These are phyloP conservation scores for Lactarius akahatsu DNA, from an alignment of 768 basidiomycete genomes.

Conservation along the genomic window DNA sequence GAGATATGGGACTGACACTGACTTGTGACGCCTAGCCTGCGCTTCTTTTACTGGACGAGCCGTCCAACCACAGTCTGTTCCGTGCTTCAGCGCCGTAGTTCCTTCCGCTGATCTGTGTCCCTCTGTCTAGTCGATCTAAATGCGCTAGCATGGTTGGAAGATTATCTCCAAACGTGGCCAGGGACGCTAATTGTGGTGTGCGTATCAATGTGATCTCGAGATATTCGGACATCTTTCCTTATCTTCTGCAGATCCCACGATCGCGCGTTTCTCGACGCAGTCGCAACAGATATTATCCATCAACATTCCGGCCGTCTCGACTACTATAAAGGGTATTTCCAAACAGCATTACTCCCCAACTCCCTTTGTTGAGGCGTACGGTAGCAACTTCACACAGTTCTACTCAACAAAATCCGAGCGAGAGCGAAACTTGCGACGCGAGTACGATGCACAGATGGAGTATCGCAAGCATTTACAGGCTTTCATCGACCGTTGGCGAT, in stretches of 20 bases:
- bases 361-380: slow-evolving; percentile 11
- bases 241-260: slow-evolving; percentile 76
- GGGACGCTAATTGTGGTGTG: slow-evolving; percentile 92
- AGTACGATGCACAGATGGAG: slow-evolving; percentile 95
- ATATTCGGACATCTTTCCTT: neutral
- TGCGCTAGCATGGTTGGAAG: slow-evolving; percentile 96
- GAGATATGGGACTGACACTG: slow-evolving; percentile 20
- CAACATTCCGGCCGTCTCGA: slow-evolving; percentile 90
- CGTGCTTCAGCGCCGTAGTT: neutral
- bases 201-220: slow-evolving; percentile 33
- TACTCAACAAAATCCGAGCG: slow-evolving; percentile 98
- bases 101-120: slow-evolving; percentile 15
- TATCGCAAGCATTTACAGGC: slow-evolving; percentile 95
- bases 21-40: slow-evolving; percentile 48
- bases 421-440: slow-evolving; percentile 84
- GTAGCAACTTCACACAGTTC: slow-evolving; percentile 96
- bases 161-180: slow-evolving; percentile 93
- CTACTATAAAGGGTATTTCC: slow-evolving; percentile 88
- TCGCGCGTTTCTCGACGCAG: slow-evolving; percentile 94
- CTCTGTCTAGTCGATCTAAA: slow-evolving; percentile 77
- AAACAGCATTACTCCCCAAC: no score
- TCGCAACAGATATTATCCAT: slow-evolving; percentile 98
- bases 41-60: slow-evolving; percentile 84
- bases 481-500: slow-evolving; percentile 98
- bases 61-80: slow-evolving; percentile 86